A percentile compares a stretch with the other conserved stretches of the same genome.
These are phyloP conservation scores for Hypoxylon perforatum DNA, from an alignment of 495 filamentous ascomycete species.

Conservation along the genomic window DNA sequence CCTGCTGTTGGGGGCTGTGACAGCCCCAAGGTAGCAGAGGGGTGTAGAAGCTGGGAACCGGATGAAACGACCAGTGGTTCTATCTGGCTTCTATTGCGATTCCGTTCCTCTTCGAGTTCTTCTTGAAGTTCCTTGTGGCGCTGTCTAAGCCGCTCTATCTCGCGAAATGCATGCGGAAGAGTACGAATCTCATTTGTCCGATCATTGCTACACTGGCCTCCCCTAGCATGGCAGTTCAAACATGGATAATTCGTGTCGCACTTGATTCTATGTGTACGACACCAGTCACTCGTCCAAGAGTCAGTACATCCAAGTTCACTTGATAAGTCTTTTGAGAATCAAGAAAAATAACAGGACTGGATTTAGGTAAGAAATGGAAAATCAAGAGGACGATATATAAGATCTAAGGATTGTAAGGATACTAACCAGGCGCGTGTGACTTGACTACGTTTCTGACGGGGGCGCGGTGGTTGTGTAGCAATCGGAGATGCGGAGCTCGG, in stretches of 20 bases:
- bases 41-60: constrained; percentile 6
- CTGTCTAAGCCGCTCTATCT: constrained; percentile 55
- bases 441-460: constrained; percentile 31
- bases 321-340: not conserved
- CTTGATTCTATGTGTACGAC: constrained; percentile 58
- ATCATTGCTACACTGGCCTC: constrained; percentile 53
- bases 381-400: too few relatives aligned
- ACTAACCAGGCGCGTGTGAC: constrained; percentile 30
- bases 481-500: constrained; percentile 18
- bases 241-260: constrained; percentile 60
- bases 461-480: constrained; percentile 15
- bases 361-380: not conserved
- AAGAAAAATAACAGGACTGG: not conserved
- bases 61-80: constrained; percentile 8
- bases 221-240: constrained; percentile 55
- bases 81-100: constrained; percentile 19
- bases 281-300: constrained; percentile 58
- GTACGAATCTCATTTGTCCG: constrained; percentile 47
- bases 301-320: not conserved
- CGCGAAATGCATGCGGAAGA: constrained; percentile 50
- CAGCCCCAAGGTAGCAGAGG: constrained; percentile 1
- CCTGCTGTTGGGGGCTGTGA: not conserved
- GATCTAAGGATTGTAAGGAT: too few relatives aligned
- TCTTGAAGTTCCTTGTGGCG: constrained; percentile 54
- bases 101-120: constrained; percentile 42